Percentiles rank a stretch among this genome's conserved stretches.
These are phyloP conservation scores for Strobilomyces confusus DNA, from an alignment of 768 basidiomycete species.

Conservation along the genomic window DNA sequence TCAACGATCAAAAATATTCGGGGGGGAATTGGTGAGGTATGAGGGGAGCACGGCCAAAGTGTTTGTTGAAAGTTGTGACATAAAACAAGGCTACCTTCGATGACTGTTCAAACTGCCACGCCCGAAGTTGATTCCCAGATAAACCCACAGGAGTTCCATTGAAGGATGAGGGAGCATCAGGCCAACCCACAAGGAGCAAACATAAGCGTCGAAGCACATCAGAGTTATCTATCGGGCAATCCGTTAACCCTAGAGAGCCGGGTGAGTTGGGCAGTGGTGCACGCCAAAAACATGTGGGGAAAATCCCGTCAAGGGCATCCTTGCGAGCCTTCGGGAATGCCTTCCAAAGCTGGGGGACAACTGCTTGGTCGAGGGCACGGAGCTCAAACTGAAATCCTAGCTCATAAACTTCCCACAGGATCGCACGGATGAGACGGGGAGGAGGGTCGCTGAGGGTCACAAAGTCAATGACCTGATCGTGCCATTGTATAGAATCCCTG, in stretches of 20 bases:
- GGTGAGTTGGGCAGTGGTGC: neutral
- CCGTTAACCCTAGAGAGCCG: neutral
- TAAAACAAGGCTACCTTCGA: neutral
- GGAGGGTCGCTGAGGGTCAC: neutral
- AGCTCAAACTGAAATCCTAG: neutral
- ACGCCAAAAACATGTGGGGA: neutral
- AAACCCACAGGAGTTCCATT: neutral
- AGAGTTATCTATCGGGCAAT: neutral
- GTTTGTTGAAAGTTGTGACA: neutral
- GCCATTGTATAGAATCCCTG: neutral
- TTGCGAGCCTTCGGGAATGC: neutral
- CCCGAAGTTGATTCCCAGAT: neutral
- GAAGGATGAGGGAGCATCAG: neutral
- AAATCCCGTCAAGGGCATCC: neutral
- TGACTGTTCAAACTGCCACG: neutral
- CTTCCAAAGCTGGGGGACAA: neutral
- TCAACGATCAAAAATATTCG: neutral
- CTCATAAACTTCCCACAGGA: neutral
- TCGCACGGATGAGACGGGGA: neutral
- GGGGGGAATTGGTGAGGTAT: neutral
- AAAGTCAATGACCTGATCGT: neutral
- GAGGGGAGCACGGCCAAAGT: neutral
- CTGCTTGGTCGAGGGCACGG: neutral
- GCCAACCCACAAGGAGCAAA: neutral
- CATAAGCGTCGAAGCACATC: neutral